Evolutionary conservation across 108 stramenopile genomes (phyloP), one percentile per base, ranked within the genome.

Genomic region (Nannochloropsis salina): DNA sequence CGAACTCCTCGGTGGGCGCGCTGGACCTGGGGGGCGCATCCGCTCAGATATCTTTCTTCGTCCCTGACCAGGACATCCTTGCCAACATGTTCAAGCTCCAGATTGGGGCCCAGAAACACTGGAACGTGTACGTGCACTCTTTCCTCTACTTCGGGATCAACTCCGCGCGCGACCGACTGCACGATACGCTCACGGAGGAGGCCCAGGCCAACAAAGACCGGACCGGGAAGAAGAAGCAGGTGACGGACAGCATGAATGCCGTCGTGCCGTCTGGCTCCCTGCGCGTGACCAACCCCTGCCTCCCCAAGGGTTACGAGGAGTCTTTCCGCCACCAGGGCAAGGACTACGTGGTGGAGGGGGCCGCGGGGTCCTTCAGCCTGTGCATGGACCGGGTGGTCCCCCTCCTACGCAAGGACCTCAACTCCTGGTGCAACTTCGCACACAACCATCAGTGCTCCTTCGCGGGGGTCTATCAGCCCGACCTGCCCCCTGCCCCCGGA

Each of bases 111-210:
- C 89, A 93, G 41, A 82, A 86, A 83, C 94, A 95, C 82, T 95
- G 95, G 95, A 96, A 96, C 87, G 93, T 96, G 42, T 96, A 96
- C 87, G 93, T 93, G 40, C 95, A 95, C 90, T 93, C 93, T 41
- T 95, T 94, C 90, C 88, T 96, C 89, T 93, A 95, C 89, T 96
- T 94, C 87, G 96, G 96, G 31, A 86, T 93, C 83, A 93, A 94
- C 81, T 89, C 88, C 6, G 88, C 90, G 20, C 88, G 89, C 8
- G 12, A 31, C 11, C 90, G 91, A 42, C 88, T 88, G 84, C 85
- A 89, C 43, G 42, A 18, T 42, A 80, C 83, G 42, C 41, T 90
- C 21, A 85, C 42, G n/a, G 84, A 86, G 18, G 81, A 11, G 41
- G 43, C 45, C 44, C 80, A 41, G 40, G 44, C 21, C 51, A 87